Conservation (phyloP, 352 stramenopile genomes). For the Globisporangium yorkense region DNA sequence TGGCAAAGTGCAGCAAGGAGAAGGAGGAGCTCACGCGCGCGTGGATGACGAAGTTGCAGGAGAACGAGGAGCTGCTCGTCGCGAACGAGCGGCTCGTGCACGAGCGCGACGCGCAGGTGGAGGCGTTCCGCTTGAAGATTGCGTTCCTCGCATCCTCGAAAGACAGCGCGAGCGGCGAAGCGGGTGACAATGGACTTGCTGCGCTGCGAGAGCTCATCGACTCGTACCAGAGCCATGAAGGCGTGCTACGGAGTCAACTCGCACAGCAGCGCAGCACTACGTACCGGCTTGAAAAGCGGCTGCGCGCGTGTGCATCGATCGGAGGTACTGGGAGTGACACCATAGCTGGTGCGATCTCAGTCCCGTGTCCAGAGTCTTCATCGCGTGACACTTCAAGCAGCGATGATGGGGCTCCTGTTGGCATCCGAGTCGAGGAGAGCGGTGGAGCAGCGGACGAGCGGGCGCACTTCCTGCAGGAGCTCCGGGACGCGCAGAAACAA, state of each 20-base stretch:
- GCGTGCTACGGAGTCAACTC: not conserved
- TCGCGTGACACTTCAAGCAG: not conserved
- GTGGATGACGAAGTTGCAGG: conserved; percentile 30
- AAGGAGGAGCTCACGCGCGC: conserved; percentile 18
- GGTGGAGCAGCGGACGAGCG: not conserved
- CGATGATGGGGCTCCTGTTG: not conserved
- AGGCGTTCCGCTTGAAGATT: not conserved
- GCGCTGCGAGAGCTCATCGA: not conserved
- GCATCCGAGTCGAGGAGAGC: not conserved
- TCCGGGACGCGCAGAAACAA: not conserved
- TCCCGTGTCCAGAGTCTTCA: not conserved
- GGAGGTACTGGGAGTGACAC: too few relatives aligned
- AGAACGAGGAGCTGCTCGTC: conserved; percentile 37
- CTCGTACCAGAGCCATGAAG: not conserved
- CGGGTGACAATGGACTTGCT: not conserved
- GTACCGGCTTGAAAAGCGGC: not conserved
- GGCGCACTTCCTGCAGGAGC: not conserved
- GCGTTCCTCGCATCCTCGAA: not conserved
- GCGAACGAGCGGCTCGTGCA: conserved; percentile 13
- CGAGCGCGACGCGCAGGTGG: conserved; percentile 19
- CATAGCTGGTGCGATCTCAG: not conserved
- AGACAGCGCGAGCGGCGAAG: not conserved
- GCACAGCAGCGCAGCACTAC: not conserved
- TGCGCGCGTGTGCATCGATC: not conserved
- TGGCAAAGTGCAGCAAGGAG: conserved; percentile 16